phyloP scores from a whole-genome alignment of 306 rosid species.

The Vigna hirtella region DNA sequence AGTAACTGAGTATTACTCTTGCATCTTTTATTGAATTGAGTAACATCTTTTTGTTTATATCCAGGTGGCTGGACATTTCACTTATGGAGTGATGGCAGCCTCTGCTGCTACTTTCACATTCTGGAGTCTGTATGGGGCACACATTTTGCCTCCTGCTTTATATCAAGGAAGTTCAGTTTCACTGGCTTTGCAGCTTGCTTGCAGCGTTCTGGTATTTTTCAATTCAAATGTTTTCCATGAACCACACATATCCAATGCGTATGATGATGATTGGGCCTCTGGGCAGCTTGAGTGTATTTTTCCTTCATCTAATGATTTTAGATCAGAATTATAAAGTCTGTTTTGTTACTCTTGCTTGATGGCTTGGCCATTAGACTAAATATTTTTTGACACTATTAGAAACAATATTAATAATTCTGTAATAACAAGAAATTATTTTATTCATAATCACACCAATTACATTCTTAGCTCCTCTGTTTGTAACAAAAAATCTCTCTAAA shows the following conservation, averaged over 20 bases:
- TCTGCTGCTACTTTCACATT: constrained; percentile 85
- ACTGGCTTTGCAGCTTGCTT: constrained; percentile 94
- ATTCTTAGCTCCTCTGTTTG: too few relatives aligned
- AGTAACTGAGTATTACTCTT: not conserved
- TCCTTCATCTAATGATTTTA: constrained; percentile 20
- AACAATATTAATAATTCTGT: too few relatives aligned
- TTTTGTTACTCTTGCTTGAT: constrained; percentile 26
- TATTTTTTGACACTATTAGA: not conserved
- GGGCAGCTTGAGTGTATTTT: constrained; percentile 26
- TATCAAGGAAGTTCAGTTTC: constrained; percentile 84
- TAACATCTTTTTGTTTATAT: constrained; percentile 40
- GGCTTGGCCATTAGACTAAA: constrained; percentile 34
- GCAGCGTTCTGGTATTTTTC: constrained; percentile 90
- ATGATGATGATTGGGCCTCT: constrained; percentile 9
- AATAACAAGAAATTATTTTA: too few relatives aligned
- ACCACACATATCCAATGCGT: not conserved
- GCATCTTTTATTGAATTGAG: constrained; percentile 24
- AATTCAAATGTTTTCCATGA: constrained; percentile 11
- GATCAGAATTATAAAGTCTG: not conserved
- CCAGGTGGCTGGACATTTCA: constrained; percentile 96
- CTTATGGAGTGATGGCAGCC: constrained; percentile 93
- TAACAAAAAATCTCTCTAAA: too few relatives aligned
- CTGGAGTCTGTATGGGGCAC: constrained; percentile 83
- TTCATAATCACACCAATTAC: too few relatives aligned
- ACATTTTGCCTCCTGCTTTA: constrained; percentile 68